These are phyloP conservation scores for Cenchrus americanus DNA, from an alignment of 176 grass and related monocot species.

Conservation along the genomic window DNA sequence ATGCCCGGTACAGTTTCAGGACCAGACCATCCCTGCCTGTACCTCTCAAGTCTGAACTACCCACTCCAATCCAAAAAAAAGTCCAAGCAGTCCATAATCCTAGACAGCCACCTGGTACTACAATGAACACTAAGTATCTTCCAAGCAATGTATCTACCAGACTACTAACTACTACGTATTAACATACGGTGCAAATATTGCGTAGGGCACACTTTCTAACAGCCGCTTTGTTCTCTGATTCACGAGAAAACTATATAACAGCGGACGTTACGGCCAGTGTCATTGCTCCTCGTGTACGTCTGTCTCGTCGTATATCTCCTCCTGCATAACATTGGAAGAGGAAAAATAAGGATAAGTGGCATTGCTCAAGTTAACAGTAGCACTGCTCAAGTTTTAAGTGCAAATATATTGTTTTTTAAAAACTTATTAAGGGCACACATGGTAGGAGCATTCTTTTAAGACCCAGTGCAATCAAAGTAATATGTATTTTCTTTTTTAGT, in stretches of 20 bases:
- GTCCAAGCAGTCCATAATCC: neutral
- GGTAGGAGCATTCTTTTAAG: neutral
- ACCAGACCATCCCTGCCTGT: neutral
- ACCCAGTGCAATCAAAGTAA: neutral
- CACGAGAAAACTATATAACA: conserved; percentile 7
- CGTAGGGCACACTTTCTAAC: conserved; percentile 11
- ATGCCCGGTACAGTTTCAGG: neutral
- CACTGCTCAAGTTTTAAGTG: neutral
- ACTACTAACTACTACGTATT: neutral
- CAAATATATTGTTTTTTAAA: neutral
- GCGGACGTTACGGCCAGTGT: neutral
- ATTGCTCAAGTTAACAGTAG: neutral
- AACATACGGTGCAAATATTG: neutral
- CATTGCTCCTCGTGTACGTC: conserved; percentile 74
- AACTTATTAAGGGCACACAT: neutral
- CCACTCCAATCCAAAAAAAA: too few relatives aligned
- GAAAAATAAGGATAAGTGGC: neutral
- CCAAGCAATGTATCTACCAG: neutral
- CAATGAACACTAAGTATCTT: neutral
- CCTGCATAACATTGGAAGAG: conserved; percentile 41
- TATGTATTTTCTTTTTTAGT: neutral
- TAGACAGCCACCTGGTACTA: neutral
- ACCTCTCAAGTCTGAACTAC: too few relatives aligned
- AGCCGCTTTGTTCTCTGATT: neutral
- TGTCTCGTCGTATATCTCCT: conserved; percentile 98